These are phyloP conservation scores for Datisca glomerata DNA, from an alignment of 306 rosid genomes.

Conservation along the genomic window DNA sequence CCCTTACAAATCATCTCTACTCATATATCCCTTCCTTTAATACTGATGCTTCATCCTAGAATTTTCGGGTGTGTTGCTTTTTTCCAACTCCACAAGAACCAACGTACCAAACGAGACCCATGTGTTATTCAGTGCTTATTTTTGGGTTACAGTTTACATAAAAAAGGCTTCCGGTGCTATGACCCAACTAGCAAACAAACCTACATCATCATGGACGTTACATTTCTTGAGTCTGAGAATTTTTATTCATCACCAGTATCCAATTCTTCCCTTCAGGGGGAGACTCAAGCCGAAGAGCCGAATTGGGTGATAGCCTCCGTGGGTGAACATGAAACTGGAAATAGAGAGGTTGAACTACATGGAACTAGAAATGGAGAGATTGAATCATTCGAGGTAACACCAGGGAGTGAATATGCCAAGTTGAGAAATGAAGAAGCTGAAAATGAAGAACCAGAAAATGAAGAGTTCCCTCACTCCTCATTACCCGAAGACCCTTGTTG, in stretches of 20 bases:
- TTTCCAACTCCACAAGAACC: constrained; percentile 6
- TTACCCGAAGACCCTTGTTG: constrained; percentile 9
- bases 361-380: neutral
- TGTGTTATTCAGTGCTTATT: neutral
- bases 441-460: neutral
- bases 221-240: neutral
- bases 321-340: neutral
- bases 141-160: neutral
- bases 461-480: neutral
- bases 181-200: neutral
- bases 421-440: neutral
- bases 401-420: neutral
- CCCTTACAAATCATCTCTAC: neutral
- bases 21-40: neutral
- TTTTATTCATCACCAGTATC: neutral
- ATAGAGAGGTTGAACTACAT: neutral
- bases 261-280: constrained; percentile 15
- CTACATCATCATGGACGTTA: constrained; percentile 3
- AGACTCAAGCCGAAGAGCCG: neutral
- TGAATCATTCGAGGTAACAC: neutral
- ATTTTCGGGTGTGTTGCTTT: constrained; percentile 6
- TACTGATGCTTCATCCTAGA: neutral
- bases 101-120: neutral
- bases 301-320: neutral
- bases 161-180: constrained; percentile 3